phyloP scores from a whole-genome alignment of 305 asterid species.

The Fraxinus latifolia region DNA sequence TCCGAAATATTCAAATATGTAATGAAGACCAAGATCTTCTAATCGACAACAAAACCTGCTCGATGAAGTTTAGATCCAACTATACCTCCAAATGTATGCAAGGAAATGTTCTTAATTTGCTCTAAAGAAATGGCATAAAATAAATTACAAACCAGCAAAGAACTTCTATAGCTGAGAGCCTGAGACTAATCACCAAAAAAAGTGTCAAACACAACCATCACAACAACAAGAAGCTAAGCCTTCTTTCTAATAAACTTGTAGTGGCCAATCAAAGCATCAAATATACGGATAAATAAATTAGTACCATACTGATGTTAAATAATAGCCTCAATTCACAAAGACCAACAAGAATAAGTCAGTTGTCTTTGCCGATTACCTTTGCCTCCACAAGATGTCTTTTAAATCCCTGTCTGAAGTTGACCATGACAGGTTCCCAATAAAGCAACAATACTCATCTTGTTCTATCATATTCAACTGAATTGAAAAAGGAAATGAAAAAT shows the following conservation, averaged over 20 bases:
- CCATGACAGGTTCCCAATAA: conserved; percentile 62
- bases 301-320: background rate
- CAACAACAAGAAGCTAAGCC: background rate
- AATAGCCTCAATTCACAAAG: background rate
- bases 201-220: background rate
- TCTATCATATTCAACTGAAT: conserved; percentile 40
- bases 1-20: background rate
- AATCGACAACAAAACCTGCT: background rate
- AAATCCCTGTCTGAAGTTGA: conserved; percentile 53
- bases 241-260: background rate
- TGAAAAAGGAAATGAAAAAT: conserved; percentile 3
- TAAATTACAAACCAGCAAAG: background rate
- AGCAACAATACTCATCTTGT: conserved; percentile 55
- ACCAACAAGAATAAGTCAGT: background rate
- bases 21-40: background rate
- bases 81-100: background rate
- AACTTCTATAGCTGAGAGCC: background rate
- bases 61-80: background rate
- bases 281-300: background rate
- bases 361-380: conserved; percentile 29
- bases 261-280: background rate
- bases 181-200: background rate
- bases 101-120: background rate
- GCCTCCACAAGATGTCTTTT: conserved; percentile 56
- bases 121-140: background rate